Base-by-base conservation (phyloP, 75 land plant species). In the Larix kaempferi region DNA sequence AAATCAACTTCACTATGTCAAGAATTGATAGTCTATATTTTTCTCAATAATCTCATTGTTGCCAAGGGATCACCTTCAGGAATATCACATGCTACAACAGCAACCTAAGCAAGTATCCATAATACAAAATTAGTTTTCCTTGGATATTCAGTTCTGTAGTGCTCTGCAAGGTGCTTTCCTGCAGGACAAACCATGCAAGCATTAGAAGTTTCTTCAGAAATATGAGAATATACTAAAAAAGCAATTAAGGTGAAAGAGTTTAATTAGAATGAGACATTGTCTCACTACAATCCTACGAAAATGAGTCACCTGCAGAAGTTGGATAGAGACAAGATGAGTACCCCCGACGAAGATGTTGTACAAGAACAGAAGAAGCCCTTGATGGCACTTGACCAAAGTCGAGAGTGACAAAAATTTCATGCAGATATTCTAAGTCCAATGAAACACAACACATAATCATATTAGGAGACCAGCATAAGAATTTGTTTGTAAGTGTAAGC, bases 121-220 rank as follows among this genome's bases (percentile, higher is more conserved):
- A 93, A 71, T 26, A 85, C 75, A 59, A 85, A 86, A 56, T 83
- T 93, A 21, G 86, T 76, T 2, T 81, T 76, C 56, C 71, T 85
- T 65, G 89, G 79, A 71, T 93, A 93, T 35, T 93, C 95, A 56
- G 67, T 71, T 84, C 88, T 83, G 74, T 91, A 93, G 67, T 91
- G 95, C 79, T 93, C 95, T 21, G 95, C 87, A 29, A 93, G 79
- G 84, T 93, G 95, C 74, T 89, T 93, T 64, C 95, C 95, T 93
- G 77, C 52, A 60, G 33, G 57, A 13, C n/a, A 64, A 29, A 69
- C 72, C 52, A 69, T 69, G 23, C 13, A 2, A 44, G 10, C 44
- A 69, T 41, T 39, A 41, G 41, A 17, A 69, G 11, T 37, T 41
- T 8, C n/a, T 11, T 39, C 21, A 39, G n/a, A 39, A 2, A 49